Base-by-base conservation (phyloP, 2,329 filamentous ascomycete species). In the Fusarium phyllophilum region DNA sequence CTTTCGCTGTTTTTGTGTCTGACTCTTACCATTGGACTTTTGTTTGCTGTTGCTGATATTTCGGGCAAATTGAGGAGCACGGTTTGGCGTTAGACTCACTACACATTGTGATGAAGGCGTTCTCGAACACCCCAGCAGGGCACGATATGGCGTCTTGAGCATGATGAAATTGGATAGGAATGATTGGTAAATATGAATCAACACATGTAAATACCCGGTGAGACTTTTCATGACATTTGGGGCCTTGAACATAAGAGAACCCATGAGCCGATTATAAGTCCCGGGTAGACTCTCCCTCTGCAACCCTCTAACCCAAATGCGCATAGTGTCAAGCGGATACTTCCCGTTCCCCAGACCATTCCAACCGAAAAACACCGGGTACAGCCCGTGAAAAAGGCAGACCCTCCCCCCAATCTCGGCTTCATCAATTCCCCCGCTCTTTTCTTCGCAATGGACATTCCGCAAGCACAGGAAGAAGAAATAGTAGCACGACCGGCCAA, bases 161-260 rank as follows among this genome's bases (percentile, higher is more conserved):
- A 55, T 55, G 2, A n/a, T 31, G 6, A 14, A 18, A 29, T 15
- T 5, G 13, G 13, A 48, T 8, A 3, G 0, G 6, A 20, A 3
- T 4, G 1, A 6, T 13, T 46, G 3, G 12, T 0, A 11, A 29
- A 5, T 11, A 48, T 3, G 5, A 22, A 10, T 22, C 4, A 22
- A 8, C 24, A 14, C 44, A 5, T 10, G 0, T 0, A 46, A 14
- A 29, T 2, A 11, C 4, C 1, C 0, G 17, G 8, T 0, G 24
- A 29, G 24, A 29, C 18, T 18, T 10, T 22, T 15, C 20, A 29
- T 48, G 13, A 3, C 1, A 15, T 22, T 15, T 8, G 26, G 14
- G 22, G 7, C 24, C 12, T 5, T 15, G 9, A 49, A 18, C 29
- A 49, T n/a, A 4, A 18, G n/a, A n/a, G 10, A 49, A 3, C 20